Conservation (phyloP, 108 stramenopile species). For the Skeletonema grethae region DNA sequence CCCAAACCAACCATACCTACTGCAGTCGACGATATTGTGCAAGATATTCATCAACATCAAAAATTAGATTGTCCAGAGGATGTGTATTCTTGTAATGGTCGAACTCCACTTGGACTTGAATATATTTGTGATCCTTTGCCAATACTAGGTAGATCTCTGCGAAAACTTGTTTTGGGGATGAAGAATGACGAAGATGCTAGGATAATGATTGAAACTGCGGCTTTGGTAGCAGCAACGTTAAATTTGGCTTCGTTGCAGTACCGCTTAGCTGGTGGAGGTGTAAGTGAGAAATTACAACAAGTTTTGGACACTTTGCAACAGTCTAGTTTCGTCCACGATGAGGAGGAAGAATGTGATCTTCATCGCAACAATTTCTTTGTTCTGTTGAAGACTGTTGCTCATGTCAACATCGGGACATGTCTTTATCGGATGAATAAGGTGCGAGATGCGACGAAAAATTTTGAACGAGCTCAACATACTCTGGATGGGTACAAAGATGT, state of each 20-base stretch:
- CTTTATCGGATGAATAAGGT: conserved; percentile 44
- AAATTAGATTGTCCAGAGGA: conserved; percentile 36
- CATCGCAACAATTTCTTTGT: conserved; percentile 4
- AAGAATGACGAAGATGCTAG: background rate
- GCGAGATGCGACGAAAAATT: conserved; percentile 36
- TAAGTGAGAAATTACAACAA: conserved; percentile 16
- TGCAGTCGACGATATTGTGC: conserved; percentile 34
- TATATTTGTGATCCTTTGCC: conserved; percentile 48
- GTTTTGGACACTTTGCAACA: conserved; percentile 16
- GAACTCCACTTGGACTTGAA: conserved; percentile 41
- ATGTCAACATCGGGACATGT: conserved; percentile 40
- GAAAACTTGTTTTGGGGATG: background rate
- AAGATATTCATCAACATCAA: conserved; percentile 37
- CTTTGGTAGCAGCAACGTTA: conserved; percentile 30
- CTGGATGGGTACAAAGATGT: conserved; percentile 8
- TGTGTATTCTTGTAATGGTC: conserved; percentile 41
- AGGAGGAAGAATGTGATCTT: background rate
- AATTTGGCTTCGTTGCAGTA: conserved; percentile 38
- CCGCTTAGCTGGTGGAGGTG: conserved; percentile 23
- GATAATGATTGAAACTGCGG: conserved; percentile 21
- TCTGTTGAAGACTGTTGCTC: conserved; percentile 30
- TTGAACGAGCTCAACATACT: conserved; percentile 26
- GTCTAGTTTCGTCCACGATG: background rate
- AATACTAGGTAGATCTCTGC: conserved; percentile 19
- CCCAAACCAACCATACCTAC: conserved; percentile 4